These are phyloP conservation scores for Alternaria panax DNA, from an alignment of 2,329 filamentous ascomycete species.

Conservation along the genomic window DNA sequence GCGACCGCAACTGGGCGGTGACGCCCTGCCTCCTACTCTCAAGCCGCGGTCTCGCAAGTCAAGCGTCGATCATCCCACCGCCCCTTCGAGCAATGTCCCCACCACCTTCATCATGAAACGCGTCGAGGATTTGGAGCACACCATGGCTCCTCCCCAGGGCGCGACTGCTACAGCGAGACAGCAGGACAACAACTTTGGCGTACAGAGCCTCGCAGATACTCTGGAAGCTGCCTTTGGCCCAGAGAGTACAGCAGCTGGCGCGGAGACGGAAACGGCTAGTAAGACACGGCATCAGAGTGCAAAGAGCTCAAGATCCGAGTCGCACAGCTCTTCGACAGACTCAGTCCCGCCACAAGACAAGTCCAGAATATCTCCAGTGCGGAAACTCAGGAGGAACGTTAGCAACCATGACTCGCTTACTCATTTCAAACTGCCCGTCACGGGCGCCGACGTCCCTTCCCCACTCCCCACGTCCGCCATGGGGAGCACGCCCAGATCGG, in stretches of 20 bases:
- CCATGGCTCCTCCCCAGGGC: conserved; percentile 36
- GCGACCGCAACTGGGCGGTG: conserved; percentile 48
- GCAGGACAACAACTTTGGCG: conserved; percentile 61
- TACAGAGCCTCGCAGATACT: conserved; percentile 64
- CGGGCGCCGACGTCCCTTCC: conserved; percentile 40
- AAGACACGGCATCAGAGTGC: conserved; percentile 44
- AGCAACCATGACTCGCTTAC: conserved; percentile 32
- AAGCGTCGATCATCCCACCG: conserved; percentile 43
- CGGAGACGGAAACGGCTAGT: conserved; percentile 34
- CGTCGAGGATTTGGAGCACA: conserved; percentile 58
- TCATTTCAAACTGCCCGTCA: conserved; percentile 34
- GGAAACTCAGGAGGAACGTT: conserved; percentile 31
- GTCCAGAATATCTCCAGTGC: conserved; percentile 27
- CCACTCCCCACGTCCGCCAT: conserved; percentile 59
- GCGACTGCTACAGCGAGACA: conserved; percentile 21
- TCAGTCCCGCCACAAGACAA: conserved; percentile 29
- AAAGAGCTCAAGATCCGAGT: conserved; percentile 27
- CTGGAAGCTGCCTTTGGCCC: conserved; percentile 54
- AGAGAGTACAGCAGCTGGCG: conserved; percentile 30
- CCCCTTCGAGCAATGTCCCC: conserved; percentile 51
- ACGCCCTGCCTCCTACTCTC: conserved; percentile 39
- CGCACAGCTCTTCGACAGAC: conserved; percentile 30
- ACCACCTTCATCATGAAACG: conserved; percentile 68
- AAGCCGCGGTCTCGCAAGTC: conserved; percentile 50
- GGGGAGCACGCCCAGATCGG: conserved; percentile 66